A percentile compares a stretch with the other conserved stretches of the same genome.
These are phyloP conservation scores for Lactarius trivialis DNA, from an alignment of 768 basidiomycete genomes.

Conservation along the genomic window DNA sequence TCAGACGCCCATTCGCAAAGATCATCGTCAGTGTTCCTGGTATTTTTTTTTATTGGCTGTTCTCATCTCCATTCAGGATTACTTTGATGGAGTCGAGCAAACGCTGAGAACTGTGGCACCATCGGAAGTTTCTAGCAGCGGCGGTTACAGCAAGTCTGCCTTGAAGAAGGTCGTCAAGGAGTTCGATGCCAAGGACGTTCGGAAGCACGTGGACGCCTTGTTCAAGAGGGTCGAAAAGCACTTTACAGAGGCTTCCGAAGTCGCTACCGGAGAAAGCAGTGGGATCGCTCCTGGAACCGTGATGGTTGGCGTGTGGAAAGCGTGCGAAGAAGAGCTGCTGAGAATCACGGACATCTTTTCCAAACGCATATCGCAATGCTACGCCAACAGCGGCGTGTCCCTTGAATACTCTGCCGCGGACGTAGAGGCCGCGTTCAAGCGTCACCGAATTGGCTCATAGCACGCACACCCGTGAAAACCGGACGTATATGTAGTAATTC, in stretches of 20 bases:
- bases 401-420: conserved; percentile 73
- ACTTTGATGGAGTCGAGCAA: conserved; percentile 89
- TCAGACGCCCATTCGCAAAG: conserved; percentile 80
- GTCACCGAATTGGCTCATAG: conserved; percentile 41
- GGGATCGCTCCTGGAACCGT: conserved; percentile 56
- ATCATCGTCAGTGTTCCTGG: conserved; percentile 46
- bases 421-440: conserved; percentile 72
- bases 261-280: conserved; percentile 45
- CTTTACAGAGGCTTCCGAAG: conserved; percentile 78
- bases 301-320: conserved; percentile 82
- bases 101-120: conserved; percentile 74
- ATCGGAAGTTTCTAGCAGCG: conserved; percentile 67
- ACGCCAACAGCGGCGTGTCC: conserved; percentile 60
- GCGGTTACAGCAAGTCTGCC: conserved; percentile 65
- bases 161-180: conserved; percentile 87
- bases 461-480: neutral
- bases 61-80: conserved; percentile 53
- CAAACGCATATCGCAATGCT: conserved; percentile 70
- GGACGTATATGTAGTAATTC: neutral
- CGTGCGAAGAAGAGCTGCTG: conserved; percentile 79
- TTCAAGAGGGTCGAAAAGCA: conserved; percentile 95
- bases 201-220: conserved; percentile 79
- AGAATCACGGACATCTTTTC: conserved; percentile 64
- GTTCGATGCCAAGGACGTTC: conserved; percentile 79
- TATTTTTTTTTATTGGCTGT: neutral